Percentiles rank a stretch among this genome's conserved stretches.
Conservation (phyloP, 2,329 filamentous ascomycete genomes). For the Aspergillus proliferans region DNA sequence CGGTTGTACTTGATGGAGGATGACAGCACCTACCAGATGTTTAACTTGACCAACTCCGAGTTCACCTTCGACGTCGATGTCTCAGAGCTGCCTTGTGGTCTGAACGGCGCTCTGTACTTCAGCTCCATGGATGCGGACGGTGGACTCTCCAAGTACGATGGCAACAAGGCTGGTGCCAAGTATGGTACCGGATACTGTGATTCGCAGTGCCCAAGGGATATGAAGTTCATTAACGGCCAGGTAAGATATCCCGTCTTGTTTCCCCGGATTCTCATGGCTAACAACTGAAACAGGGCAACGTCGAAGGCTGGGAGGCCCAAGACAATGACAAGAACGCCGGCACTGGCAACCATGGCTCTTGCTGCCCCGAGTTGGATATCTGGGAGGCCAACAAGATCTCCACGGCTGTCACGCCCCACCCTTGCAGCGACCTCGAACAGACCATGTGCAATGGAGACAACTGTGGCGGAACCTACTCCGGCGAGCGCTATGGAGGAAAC, state of each 20-base stretch:
- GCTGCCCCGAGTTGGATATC: constrained; percentile 63
- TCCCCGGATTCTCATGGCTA: neutral
- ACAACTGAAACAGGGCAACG: constrained; percentile 39
- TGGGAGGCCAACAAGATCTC: constrained; percentile 64
- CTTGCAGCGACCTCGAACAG: constrained; percentile 49
- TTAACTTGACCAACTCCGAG: constrained; percentile 59
- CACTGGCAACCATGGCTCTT: constrained; percentile 49
- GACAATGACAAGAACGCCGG: constrained; percentile 50
- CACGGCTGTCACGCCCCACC: constrained; percentile 59
- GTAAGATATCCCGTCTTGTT: constrained; percentile 5
- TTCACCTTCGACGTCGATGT: constrained; percentile 68
- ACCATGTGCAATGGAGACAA: constrained; percentile 44
- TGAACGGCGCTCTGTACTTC: constrained; percentile 66
- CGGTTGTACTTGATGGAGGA: constrained; percentile 60
- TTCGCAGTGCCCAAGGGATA: constrained; percentile 48
- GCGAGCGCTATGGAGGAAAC: constrained; percentile 52
- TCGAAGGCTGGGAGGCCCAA: constrained; percentile 48
- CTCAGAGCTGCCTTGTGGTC: constrained; percentile 59
- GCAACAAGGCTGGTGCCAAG: constrained; percentile 52
- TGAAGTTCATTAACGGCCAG: constrained; percentile 39
- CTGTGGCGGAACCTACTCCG: constrained; percentile 49
- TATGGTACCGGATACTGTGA: constrained; percentile 61
- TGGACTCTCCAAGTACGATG: constrained; percentile 45
- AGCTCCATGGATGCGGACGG: constrained; percentile 56
- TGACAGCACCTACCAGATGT: constrained; percentile 57